Base-by-base conservation (phyloP, 1,139 yeast species). In the Suhomyces bolitotheri region DNA sequence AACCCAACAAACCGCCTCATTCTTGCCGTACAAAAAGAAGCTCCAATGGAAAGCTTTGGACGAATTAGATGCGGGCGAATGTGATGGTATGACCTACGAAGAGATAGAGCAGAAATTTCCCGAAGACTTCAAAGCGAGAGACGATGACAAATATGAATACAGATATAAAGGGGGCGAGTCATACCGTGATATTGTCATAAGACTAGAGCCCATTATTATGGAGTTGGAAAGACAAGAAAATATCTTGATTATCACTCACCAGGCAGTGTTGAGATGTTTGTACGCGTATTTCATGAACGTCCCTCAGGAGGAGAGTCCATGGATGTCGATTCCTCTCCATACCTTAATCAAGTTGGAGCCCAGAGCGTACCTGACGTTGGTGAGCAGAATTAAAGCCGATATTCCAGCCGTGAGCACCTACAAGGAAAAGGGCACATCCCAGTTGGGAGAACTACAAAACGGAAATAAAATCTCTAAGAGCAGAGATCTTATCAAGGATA, bases 301-400 rank as follows among this genome's bases (percentile, higher is more conserved):
- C 13, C 96, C 97, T 4, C 97, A 90, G 60, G 97, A 92, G 53
- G 94, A 89, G 57, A 79, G 90, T 41, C 99, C 99, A 4, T 92
- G 98, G 97, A 90, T 92, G 96, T 88, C 95, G 31, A 95, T 92
- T 38, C 99, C 99, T 7, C 70, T 92, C 53, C 99, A 92, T 57
- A 92, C 98, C 0, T 70, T 92, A 58, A 92, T 92, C 51, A 85
- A 88, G 55, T 71, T 92, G 46, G 97, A 94, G 58, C 97, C 97
- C 7, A 73, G 95, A 40, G 97, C 98, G 1, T 90, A 88, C 57
- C 83, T 82, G 37, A 92, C 98, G 0, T 64, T 82, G 30, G 97
- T 90, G 25, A 84, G 92, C 16, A 73, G 95, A 46, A 85, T 92
- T 38, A 88, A 89, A 49, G 97, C 97, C 0, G 89, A 92, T 58